These are phyloP conservation scores for Hypoxylon rubiginosum DNA, from an alignment of 2,329 filamentous ascomycete genomes.

Conservation along the genomic window DNA sequence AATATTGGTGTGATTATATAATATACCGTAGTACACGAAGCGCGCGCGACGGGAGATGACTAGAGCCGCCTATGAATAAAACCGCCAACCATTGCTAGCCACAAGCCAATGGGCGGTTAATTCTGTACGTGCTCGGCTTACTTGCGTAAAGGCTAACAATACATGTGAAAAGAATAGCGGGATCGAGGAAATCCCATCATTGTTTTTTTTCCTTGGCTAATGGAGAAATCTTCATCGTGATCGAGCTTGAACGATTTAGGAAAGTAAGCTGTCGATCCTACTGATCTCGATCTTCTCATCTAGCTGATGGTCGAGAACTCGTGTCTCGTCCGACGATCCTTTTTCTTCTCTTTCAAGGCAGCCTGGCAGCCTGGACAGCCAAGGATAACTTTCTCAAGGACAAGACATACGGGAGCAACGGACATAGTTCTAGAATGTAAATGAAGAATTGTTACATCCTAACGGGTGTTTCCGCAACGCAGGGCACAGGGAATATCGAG, in stretches of 20 bases:
- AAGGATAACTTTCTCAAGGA: not conserved
- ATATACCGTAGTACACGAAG: constrained; percentile 16
- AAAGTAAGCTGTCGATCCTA: constrained; percentile 32
- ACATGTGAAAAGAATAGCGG: not conserved
- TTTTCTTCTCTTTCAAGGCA: not conserved
- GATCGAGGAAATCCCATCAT: constrained; percentile 19
- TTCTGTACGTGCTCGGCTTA: constrained; percentile 1
- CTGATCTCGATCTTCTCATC: constrained; percentile 38
- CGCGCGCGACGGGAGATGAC: constrained; percentile 35
- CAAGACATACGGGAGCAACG: constrained; percentile 4
- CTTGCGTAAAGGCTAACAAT: constrained; percentile 18
- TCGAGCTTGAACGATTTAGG: constrained; percentile 19
- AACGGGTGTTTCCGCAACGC: constrained; percentile 27
- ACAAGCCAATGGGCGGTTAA: constrained; percentile 10
- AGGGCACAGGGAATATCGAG: constrained; percentile 12
- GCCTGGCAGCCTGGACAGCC: too few relatives aligned
- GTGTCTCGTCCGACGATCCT: constrained; percentile 26
- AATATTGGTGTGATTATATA: not conserved
- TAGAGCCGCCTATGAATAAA: not conserved
- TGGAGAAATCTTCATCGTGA: constrained; percentile 28
- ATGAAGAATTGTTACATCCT: constrained; percentile 26
- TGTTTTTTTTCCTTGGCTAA: constrained; percentile 6
- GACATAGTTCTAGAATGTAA: constrained; percentile 32
- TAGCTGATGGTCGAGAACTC: constrained; percentile 15
- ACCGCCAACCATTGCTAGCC: constrained; percentile 8